A percentile compares a stretch with the other conserved stretches of the same genome.
Evolutionary conservation across 805 yeast species (phyloP).

Genomic region (Yamadazyma sp.): DNA sequence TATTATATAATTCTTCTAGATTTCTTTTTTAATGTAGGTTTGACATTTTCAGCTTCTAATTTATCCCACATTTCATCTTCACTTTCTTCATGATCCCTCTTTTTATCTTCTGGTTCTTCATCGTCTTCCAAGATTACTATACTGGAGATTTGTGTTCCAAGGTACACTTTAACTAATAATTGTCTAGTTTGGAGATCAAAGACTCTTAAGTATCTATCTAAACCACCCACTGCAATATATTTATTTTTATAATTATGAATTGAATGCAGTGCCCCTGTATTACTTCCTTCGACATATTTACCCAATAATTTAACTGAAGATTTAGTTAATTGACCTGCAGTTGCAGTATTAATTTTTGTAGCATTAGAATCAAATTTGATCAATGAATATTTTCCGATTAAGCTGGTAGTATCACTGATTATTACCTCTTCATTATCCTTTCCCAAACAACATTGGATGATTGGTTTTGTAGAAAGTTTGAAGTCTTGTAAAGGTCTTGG

Average conservation of each 20-base stretch:
- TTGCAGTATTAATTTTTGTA: conserved; percentile 35
- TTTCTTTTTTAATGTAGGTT: conserved; percentile 18
- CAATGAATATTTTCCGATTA: conserved; percentile 53
- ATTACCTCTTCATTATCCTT: conserved; percentile 46
- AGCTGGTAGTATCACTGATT: conserved; percentile 69
- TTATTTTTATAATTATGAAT: conserved; percentile 44
- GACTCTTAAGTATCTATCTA: conserved; percentile 82
- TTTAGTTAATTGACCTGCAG: conserved; percentile 44
- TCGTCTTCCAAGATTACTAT: conserved; percentile 51
- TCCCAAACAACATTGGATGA: conserved; percentile 40
- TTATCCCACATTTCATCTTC: conserved; percentile 39
- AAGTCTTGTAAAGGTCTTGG: conserved; percentile 62
- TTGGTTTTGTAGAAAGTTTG: conserved; percentile 54
- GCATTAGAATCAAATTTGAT: conserved; percentile 33
- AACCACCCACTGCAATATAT: conserved; percentile 71
- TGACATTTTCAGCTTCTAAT: conserved; percentile 22
- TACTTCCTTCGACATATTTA: conserved; percentile 49
- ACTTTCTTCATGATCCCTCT: conserved; percentile 21
- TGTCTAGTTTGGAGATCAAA: conserved; percentile 61
- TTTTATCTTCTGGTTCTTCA: conserved; percentile 25
- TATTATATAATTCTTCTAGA: conserved; percentile 17
- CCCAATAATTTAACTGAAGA: conserved; percentile 57
- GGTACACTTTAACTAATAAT: conserved; percentile 64
- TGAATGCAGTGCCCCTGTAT: conserved; percentile 74
- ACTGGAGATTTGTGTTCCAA: conserved; percentile 67